phyloP scores from a whole-genome alignment of 495 filamentous ascomycete species.

The Pseudotulostoma volvatum region DNA sequence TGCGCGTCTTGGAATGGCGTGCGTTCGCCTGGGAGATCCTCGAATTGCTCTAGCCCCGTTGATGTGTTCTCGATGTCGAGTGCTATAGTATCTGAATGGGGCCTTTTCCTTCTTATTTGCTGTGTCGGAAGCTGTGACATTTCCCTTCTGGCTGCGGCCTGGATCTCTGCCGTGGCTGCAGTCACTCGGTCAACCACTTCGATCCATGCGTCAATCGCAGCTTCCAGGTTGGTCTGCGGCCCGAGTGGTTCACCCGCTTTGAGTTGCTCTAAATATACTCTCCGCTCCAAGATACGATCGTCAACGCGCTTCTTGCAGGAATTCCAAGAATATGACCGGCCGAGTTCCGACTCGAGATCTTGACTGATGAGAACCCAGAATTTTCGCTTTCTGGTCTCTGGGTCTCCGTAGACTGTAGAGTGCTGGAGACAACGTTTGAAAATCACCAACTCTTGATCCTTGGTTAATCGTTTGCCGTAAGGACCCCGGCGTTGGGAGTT shows the following conservation, averaged over 20 bases:
- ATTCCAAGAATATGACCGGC: neutral
- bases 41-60: neutral
- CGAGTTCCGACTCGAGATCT: neutral
- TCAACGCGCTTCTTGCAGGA: neutral
- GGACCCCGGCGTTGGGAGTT: neutral
- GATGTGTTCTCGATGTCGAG: neutral
- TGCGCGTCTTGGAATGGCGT: too few relatives aligned
- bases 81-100: neutral
- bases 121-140: neutral
- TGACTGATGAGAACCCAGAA: neutral
- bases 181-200: neutral
- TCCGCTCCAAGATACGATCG: neutral
- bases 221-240: neutral
- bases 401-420: neutral
- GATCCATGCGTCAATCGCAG: neutral
- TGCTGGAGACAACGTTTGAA: neutral
- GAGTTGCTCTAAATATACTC: neutral
- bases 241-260: neutral
- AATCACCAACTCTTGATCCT: neutral
- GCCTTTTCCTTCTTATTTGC: neutral
- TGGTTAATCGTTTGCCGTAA: neutral
- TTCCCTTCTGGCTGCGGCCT: neutral
- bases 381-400: neutral
- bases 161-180: neutral
- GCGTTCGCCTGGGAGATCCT: neutral